These are phyloP conservation scores for Didymella segeticola DNA, from an alignment of 2,329 filamentous ascomycete genomes.

Conservation along the genomic window DNA sequence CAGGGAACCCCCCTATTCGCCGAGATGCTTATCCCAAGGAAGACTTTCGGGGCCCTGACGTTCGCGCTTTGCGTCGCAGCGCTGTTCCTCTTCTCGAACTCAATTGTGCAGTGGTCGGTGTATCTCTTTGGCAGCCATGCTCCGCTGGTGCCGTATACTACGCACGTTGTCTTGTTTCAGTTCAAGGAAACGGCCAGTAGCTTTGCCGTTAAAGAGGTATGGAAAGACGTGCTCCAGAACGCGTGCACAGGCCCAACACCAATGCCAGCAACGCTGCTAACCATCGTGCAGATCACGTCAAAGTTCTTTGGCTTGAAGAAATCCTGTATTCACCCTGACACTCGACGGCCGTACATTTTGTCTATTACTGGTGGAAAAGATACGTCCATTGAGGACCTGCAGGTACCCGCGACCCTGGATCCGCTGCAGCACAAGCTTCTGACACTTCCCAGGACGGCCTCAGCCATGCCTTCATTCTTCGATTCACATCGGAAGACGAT, in stretches of 20 bases:
- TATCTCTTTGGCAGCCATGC: constrained; percentile 26
- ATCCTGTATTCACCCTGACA: constrained; percentile 37
- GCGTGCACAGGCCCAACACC: constrained; percentile 17
- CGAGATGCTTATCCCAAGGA: constrained; percentile 34
- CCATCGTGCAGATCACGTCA: constrained; percentile 32
- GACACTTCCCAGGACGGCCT: constrained; percentile 52
- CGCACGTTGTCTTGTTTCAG: constrained; percentile 44
- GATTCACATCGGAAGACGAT: constrained; percentile 51
- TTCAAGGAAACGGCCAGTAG: constrained; percentile 39
- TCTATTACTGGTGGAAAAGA: constrained; percentile 43
- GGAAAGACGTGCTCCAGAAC: background rate
- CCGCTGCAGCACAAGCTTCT: constrained; percentile 51
- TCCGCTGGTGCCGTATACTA: constrained; percentile 30
- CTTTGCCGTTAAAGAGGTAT: constrained; percentile 40
- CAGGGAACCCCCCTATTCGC: constrained; percentile 14
- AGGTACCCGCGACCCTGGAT: constrained; percentile 30
- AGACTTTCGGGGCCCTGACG: constrained; percentile 24
- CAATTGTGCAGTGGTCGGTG: constrained; percentile 24
- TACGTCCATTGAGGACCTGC: constrained; percentile 42
- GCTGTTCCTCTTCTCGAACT: constrained; percentile 29
- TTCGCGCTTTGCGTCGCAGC: constrained; percentile 17
- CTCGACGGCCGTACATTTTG: constrained; percentile 34
- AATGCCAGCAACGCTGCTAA: background rate
- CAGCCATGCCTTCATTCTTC: constrained; percentile 54
- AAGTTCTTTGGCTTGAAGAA: constrained; percentile 42